Base-by-base conservation (phyloP, 202 grass and related monocot species). In the Schoenoplectus triqueter region DNA sequence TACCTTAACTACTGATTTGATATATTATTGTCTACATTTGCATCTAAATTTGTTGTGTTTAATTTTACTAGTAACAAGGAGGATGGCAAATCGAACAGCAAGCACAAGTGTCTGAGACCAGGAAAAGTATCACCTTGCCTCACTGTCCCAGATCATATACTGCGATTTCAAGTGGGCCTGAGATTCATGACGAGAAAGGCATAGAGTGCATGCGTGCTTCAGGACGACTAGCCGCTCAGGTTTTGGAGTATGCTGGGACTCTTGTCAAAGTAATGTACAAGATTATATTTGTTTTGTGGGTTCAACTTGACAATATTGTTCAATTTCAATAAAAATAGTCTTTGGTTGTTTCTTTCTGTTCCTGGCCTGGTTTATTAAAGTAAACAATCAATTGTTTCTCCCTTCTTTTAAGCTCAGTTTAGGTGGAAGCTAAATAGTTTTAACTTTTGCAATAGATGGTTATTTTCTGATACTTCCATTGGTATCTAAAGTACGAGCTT, bases 201-300 rank as follows among this genome's bases (percentile, higher is more conserved):
- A 95, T 94, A 20, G 90, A 95, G 82, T 87, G 91, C 89, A 95
- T 98, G 95, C 92, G 88, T 73, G 93, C 95, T 44, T 93, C 93
- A 84, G 95, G 95, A 88, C 92, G 81, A 86, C 90, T 98, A 82
- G 91, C 91, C 48, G 93, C 95, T 11, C 91, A 98, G 91, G 93
- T 98, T 84, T 92, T 98, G 84, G 89, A 94, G 75, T 91, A 90
- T 89, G 90, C 93, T 7, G 90, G 93, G 44, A 90, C 87, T 82
- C 93, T 95, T 86, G 88, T 98, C 77, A 90, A 94, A 88, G 95
- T 98, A 92, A 93, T 77, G 81, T 71, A 42, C 67, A 31, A 57
- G 20, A 84, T 64, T 67, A 0, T 57, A n/a, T 77, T 64, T 42
- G 8, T 86, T 78, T 6, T 41, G 14, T 59, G 2, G 5, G 20